Percentiles rank a stretch among this genome's conserved stretches.
Evolutionary conservation across 1,284 basidiomycete genomes (phyloP).

Genomic region (Fomitopsis pinicola): DNA sequence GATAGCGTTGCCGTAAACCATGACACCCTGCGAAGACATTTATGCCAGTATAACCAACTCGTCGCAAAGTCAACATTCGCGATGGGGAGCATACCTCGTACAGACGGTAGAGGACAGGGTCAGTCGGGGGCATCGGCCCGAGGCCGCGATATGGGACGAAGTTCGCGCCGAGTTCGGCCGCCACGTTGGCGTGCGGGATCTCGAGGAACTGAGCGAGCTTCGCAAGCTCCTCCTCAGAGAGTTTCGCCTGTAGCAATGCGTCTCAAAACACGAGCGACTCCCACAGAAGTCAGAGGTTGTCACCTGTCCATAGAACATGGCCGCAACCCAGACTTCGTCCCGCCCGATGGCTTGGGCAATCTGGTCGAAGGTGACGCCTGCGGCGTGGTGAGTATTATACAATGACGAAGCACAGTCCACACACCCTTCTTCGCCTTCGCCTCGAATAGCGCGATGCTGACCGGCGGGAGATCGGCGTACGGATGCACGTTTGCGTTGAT

Average conservation of each 20-base stretch:
- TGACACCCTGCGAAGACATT: slow-evolving; percentile 44
- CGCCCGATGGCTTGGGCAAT: slow-evolving; percentile 68
- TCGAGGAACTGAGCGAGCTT: slow-evolving; percentile 51
- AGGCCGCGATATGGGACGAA: slow-evolving; percentile 75
- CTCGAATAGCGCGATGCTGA: slow-evolving; percentile 50
- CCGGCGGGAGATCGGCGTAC: slow-evolving; percentile 49
- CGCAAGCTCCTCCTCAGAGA: slow-evolving; percentile 54
- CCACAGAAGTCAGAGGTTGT: slow-evolving; percentile 11
- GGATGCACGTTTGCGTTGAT: slow-evolving; percentile 43
- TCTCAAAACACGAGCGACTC: not conserved
- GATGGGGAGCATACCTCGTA: slow-evolving; percentile 57
- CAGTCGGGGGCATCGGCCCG: slow-evolving; percentile 65
- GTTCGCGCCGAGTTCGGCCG: slow-evolving; percentile 52
- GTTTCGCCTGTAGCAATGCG: slow-evolving; percentile 53
- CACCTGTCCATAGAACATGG: slow-evolving; percentile 83
- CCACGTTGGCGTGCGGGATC: slow-evolving; percentile 35
- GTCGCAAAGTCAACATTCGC: not conserved
- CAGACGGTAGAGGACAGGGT: slow-evolving; percentile 82
- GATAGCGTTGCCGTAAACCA: slow-evolving; percentile 81
- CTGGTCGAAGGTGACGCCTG: slow-evolving; percentile 70
- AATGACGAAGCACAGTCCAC: not conserved
- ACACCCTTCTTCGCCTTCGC: slow-evolving; percentile 68
- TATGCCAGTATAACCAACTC: not conserved
- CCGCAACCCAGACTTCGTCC: slow-evolving; percentile 87
- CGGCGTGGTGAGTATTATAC: not conserved